Base-by-base conservation (phyloP, 441 rosid genomes). In the Erodium moschatum region DNA sequence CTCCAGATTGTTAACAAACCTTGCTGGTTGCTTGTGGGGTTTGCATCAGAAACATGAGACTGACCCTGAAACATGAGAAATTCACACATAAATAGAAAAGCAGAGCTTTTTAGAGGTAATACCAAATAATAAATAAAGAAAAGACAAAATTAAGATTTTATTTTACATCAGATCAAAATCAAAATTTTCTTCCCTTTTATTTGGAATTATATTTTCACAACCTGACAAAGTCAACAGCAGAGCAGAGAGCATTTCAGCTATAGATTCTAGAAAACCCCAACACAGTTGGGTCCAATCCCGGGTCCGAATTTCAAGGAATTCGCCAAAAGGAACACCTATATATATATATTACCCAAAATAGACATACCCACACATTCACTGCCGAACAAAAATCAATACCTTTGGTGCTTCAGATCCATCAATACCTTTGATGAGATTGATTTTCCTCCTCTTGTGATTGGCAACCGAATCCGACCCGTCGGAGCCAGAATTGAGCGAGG, bases 31-130 rank as follows among this genome's bases (percentile, higher is more conserved):
- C 66, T 70, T 72, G 74, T 67, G 67, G 87, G 75, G 29, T 75
- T 84, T 2, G 78, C 24, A 64, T 60, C 87, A 60, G 87, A 67
- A 65, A 67, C 72, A 78, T 78, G 67, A 73, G 77, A 80, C 70
- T 78, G 82, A 67, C 69, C 86, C 87, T 85, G 85, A 74, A 72
- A 46, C n/a, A n/a, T n/a, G n/a, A n/a, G n/a, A n/a, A n/a, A n/a
- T n/a, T n/a, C n/a, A n/a, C n/a, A n/a, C n/a, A n/a, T n/a, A n/a
- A n/a, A n/a, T n/a, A n/a, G n/a, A n/a, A n/a, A n/a, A n/a, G n/a
- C n/a, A n/a, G n/a, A n/a, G n/a, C n/a, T n/a, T n/a, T n/a, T n/a
- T n/a, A n/a, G n/a, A n/a, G n/a, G n/a, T n/a, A n/a, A n/a, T n/a
- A n/a, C n/a, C n/a, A 54, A 44, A 81, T 13, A 74, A 73, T n/a